Evolutionary conservation across 371 early-diverging fungal genomes (phyloP), one percentile per base, ranked within the genome.

Genomic region (Homolaphlyctis polyrhiza): DNA sequence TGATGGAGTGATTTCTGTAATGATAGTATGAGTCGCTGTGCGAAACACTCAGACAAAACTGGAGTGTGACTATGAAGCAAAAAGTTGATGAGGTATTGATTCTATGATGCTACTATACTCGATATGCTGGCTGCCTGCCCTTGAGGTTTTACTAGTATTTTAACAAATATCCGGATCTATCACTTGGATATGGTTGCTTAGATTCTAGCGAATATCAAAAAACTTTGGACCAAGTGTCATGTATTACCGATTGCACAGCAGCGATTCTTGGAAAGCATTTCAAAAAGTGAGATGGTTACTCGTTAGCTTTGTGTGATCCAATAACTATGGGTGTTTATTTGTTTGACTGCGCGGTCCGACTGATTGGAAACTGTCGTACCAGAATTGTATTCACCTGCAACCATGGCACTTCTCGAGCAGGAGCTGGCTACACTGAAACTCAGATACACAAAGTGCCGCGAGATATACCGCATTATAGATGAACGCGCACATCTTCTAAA

Each of bases 401-500:
- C 72, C 21, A 43, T 71, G 6, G 63, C 64, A 35, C 21, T 34
- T 14, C 45, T 73, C 25, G 54, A 57, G 23, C 47, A 30, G 14
- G 70, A 74, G 36, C 62, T 74, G 13, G 35, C n/a, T 0, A 13
- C 35, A 2, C 33, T 80, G 8, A 60, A 73, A 33, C 75, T 74
- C 49, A 71, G 68, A 30, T 65, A 72, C 60, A 74, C 77, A 58
- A 69, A 68, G 69, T 77, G 75, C 43, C 62, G 71, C 36, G 69
- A 63, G 4, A 68, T 90, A 1, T 80, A 79, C 51, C 71, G 69
- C 3, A 35, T 83, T 32, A 83, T 88, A 76, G 75, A 83, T 43
- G 74, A 78, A 33, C 76, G 90, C 13, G 78, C 74, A 59, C 83
- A 70, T 6, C 74, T 83, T 61, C n/a, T 61, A 66, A 55, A 85